Conservation (phyloP, 2,329 filamentous ascomycete genomes). For the Ophidiomyces ophidiicola region DNA sequence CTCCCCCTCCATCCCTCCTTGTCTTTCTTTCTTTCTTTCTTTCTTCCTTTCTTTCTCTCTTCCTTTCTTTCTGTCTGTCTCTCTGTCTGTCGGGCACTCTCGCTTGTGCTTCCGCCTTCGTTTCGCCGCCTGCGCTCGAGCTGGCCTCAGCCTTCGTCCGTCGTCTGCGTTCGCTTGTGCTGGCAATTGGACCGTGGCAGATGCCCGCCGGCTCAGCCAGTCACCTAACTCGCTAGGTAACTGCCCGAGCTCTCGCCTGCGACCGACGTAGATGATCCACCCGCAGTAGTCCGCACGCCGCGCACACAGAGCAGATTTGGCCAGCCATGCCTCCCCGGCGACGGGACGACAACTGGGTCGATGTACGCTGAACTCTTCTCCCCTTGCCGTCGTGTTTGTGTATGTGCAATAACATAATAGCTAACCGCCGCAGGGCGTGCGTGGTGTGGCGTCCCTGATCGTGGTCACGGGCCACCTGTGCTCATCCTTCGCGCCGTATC, state of each 20-base stretch:
- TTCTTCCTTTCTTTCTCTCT: background rate
- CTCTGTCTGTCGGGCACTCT: background rate
- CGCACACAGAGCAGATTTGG: background rate
- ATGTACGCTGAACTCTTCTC: constrained; percentile 13
- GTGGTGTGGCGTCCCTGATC: constrained; percentile 33
- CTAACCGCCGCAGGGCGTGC: constrained; percentile 35
- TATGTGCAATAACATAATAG: too few relatives aligned
- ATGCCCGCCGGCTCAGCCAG: background rate
- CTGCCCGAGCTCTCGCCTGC: too few relatives aligned
- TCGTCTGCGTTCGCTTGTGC: too few relatives aligned
- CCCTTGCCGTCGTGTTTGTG: background rate
- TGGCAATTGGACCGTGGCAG: too few relatives aligned
- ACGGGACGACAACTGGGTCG: constrained; percentile 20
- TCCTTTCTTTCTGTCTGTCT: background rate
- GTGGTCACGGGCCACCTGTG: constrained; percentile 34
- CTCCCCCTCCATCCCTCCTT: background rate
- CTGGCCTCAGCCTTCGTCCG: too few relatives aligned
- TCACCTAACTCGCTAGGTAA: too few relatives aligned
- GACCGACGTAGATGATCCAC: too few relatives aligned
- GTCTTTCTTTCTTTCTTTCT: background rate
- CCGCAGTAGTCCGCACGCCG: too few relatives aligned
- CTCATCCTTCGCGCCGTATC: constrained; percentile 31
- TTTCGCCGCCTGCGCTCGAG: too few relatives aligned
- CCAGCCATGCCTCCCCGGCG: constrained; percentile 11
- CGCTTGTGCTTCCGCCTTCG: too few relatives aligned